A percentile compares a stretch with the other conserved stretches of the same genome.
phyloP scores from a whole-genome alignment of 2,329 filamentous ascomycete genomes.

The Blastomyces parvus region DNA sequence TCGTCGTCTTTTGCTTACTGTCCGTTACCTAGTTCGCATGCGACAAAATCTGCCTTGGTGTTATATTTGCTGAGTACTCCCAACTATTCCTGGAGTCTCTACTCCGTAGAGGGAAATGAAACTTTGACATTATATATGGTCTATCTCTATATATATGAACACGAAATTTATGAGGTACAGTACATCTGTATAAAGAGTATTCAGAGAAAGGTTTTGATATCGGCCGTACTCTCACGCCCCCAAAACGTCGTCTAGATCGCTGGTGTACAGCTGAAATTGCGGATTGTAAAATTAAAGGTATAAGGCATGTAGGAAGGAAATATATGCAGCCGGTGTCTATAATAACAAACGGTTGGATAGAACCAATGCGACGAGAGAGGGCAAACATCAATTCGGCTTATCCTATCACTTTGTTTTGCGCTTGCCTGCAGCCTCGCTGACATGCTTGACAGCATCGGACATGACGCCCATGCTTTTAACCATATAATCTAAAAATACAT shows the following conservation, averaged over 20 bases:
- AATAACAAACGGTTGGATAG: background rate
- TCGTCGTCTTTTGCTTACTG: background rate
- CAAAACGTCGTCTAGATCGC: background rate
- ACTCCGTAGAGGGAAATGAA: too few relatives aligned
- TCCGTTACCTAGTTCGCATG: background rate
- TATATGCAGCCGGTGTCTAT: background rate
- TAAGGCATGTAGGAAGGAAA: background rate
- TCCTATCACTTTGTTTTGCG: slow-evolving; percentile 23
- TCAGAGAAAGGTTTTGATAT: background rate
- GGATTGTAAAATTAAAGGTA: background rate
- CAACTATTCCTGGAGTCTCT: background rate
- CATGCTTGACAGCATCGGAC: slow-evolving; percentile 23
- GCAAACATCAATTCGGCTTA: background rate
- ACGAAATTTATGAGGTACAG: background rate
- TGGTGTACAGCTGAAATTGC: background rate
- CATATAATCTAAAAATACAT: slow-evolving; percentile 24
- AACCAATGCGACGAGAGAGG: background rate
- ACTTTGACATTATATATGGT: background rate
- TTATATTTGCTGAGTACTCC: background rate
- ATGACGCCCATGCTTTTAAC: slow-evolving; percentile 24
- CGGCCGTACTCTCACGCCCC: background rate
- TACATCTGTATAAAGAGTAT: background rate
- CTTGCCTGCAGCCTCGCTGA: slow-evolving; percentile 17
- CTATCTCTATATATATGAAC: background rate
- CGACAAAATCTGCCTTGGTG: too few relatives aligned